phyloP scores from a whole-genome alignment of 176 grass and related monocot species.

The Tillandsia leiboldiana region DNA sequence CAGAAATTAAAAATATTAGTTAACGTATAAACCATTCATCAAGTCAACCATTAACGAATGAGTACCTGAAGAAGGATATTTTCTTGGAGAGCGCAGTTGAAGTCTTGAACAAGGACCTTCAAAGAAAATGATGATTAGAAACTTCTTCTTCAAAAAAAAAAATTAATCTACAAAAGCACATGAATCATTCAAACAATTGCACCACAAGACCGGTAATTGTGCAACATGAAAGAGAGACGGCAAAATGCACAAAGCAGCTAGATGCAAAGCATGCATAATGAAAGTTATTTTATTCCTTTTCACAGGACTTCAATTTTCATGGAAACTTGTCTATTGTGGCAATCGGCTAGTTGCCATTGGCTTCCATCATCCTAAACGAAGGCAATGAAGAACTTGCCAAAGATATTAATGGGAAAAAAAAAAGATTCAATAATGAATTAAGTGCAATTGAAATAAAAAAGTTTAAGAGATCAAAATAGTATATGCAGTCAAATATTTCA shows the following conservation, averaged over 20 bases:
- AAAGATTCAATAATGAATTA: not conserved
- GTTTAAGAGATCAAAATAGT: not conserved
- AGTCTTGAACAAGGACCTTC: constrained; percentile 90
- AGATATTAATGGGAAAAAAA: not conserved
- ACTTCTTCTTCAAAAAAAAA: constrained; percentile 6
- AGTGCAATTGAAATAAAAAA: not conserved
- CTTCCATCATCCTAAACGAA: not conserved
- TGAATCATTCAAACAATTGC: not conserved
- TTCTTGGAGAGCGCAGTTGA: constrained; percentile 89
- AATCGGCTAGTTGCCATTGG: no score
- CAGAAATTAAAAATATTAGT: no score
- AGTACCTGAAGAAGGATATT: constrained; percentile 92
- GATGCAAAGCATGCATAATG: no score
- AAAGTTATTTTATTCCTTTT: no score
- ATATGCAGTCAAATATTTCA: not conserved
- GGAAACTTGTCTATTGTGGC: no score
- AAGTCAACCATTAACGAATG: not conserved
- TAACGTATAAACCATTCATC: no score
- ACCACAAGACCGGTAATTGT: no score
- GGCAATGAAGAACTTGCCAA: not conserved
- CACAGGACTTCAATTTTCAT: no score
- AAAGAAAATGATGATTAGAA: constrained; percentile 11
- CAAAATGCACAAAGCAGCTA: no score
- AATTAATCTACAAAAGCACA: constrained; percentile 9
- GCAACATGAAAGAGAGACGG: no score